Evolutionary conservation across 768 basidiomycete genomes (phyloP).

Genomic region (Pulveroboletus sp.): DNA sequence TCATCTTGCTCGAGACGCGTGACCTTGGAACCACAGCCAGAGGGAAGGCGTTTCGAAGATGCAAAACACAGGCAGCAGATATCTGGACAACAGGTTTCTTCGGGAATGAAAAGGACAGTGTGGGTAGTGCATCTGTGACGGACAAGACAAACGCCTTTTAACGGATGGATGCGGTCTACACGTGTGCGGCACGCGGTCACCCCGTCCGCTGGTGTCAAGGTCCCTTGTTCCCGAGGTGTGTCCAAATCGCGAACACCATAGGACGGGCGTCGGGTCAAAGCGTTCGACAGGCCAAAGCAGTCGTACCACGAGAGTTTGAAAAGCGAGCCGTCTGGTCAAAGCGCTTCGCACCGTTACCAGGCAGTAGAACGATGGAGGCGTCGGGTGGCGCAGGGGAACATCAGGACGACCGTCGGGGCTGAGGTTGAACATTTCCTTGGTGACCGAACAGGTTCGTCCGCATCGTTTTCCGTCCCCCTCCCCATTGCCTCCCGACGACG

Average conservation of each 20-base stretch:
- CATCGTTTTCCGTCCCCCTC: too few relatives aligned
- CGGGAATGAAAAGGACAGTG: constrained; percentile 7
- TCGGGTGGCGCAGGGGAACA: background rate
- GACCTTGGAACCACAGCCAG: background rate
- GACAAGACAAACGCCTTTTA: constrained; percentile 24
- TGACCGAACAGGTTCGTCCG: constrained; percentile 4
- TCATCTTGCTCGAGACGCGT: constrained; percentile 10
- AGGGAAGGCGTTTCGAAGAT: background rate
- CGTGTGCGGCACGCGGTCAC: constrained; percentile 32
- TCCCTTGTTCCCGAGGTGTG: constrained; percentile 14
- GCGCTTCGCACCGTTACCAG: background rate
- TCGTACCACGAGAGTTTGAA: background rate
- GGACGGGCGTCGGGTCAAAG: constrained; percentile 8
- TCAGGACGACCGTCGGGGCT: background rate
- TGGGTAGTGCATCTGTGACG: constrained; percentile 22
- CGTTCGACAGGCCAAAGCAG: constrained; percentile 3
- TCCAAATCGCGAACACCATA: background rate
- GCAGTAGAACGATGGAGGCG: background rate
- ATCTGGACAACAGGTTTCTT: background rate
- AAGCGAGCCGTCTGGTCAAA: constrained; percentile 3
- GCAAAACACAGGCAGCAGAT: background rate
- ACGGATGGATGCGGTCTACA: constrained; percentile 27
- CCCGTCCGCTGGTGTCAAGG: constrained; percentile 14
- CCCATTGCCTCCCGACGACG: background rate
- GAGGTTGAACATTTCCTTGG: background rate